Evolutionary conservation across 331 rosid genomes (phyloP).

Genomic region (Pyracantha coccinea): DNA sequence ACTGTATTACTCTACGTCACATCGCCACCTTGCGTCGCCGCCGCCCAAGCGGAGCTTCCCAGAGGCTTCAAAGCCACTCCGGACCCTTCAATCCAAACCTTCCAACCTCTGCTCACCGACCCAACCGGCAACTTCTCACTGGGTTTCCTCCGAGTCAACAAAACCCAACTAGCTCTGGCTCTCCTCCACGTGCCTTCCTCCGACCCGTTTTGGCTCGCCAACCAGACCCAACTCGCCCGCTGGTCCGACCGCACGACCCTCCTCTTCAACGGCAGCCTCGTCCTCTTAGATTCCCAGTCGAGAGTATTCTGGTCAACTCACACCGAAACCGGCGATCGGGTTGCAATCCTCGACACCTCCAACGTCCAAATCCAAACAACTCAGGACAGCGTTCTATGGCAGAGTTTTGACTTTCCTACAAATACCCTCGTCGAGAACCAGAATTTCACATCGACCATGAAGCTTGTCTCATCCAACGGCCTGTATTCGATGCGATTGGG

Average conservation of each 20-base stretch:
- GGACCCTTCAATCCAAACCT: constrained; percentile 31
- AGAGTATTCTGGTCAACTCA: constrained; percentile 54
- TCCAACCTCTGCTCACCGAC: constrained; percentile 60
- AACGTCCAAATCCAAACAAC: constrained; percentile 36
- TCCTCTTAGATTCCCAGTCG: constrained; percentile 35
- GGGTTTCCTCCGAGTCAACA: constrained; percentile 63
- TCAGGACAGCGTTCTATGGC: constrained; percentile 33
- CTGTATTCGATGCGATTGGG: constrained; percentile 47
- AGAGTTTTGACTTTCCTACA: constrained; percentile 65
- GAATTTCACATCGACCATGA: constrained; percentile 48
- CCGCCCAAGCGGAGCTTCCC: constrained; percentile 26
- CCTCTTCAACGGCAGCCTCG: constrained; percentile 66
- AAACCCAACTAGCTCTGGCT: constrained; percentile 43
- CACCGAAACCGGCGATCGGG: constrained; percentile 32
- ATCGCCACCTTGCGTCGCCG: constrained; percentile 1
- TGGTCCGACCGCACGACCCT: constrained; percentile 59
- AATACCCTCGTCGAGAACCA: constrained; percentile 66
- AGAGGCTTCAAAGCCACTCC: constrained; percentile 51
- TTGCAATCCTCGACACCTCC: constrained; percentile 56
- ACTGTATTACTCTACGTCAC: not conserved
- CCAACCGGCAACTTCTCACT: constrained; percentile 53
- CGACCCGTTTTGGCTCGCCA: constrained; percentile 58
- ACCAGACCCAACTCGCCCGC: constrained; percentile 21
- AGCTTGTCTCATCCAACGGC: constrained; percentile 35
- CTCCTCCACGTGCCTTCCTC: constrained; percentile 62